Evolutionary conservation across 495 filamentous ascomycete genomes (phyloP).

Genomic region (Cryomyces minteri): DNA sequence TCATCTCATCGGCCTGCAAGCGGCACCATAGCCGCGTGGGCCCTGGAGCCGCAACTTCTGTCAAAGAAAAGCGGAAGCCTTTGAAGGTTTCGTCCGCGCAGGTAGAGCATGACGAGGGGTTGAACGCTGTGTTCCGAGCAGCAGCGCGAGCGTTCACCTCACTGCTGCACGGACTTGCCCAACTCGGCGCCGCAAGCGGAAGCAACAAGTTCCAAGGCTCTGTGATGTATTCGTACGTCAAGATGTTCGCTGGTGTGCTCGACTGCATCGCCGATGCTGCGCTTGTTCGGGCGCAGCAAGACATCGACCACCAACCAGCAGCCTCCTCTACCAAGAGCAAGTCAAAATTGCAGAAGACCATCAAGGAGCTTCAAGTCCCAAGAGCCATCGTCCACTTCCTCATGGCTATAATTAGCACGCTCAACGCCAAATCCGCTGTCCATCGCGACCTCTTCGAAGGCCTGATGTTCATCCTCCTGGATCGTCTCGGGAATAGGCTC

Average conservation of each 20-base stretch:
- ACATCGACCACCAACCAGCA: neutral
- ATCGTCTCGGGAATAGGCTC: conserved; percentile 12
- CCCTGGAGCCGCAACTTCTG: neutral
- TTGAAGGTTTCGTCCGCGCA: neutral
- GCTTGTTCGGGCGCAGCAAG: neutral
- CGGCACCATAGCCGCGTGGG: neutral
- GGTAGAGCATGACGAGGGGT: neutral
- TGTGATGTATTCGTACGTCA: conserved; percentile 5
- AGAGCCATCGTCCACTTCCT: conserved; percentile 5
- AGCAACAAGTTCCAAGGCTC: conserved; percentile 1
- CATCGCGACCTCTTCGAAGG: conserved; percentile 19
- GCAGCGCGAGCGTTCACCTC: neutral
- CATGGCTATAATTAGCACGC: neutral
- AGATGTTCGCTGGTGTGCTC: conserved; percentile 5
- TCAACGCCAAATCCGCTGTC: conserved; percentile 5
- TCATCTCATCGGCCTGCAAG: neutral
- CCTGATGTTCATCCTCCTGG: conserved; percentile 12
- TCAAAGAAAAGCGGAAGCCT: neutral
- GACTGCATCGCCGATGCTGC: conserved; percentile 1
- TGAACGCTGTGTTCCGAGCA: neutral
- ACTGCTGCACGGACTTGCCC: neutral
- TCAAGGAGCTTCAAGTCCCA: conserved; percentile 1
- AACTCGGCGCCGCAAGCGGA: neutral
- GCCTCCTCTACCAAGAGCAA: neutral
- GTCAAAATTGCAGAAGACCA: neutral